Conservation (phyloP, 441 rosid genomes). For the Metrosideros polymorpha region DNA sequence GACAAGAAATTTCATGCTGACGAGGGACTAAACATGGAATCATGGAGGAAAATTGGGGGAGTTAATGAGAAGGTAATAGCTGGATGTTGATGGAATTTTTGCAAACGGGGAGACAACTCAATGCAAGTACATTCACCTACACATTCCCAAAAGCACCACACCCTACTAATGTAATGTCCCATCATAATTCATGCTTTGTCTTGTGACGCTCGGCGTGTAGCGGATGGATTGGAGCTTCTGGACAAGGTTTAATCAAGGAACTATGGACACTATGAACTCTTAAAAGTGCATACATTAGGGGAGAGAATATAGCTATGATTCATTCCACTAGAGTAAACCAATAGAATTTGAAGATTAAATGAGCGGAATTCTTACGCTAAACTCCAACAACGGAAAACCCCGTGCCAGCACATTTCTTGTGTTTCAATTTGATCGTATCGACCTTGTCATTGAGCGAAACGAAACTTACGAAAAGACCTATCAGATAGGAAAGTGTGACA, state of each 20-base stretch:
- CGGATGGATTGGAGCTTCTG: neutral
- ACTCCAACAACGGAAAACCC: neutral
- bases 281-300: neutral
- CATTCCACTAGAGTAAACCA: neutral
- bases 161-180: neutral
- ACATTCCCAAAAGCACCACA: neutral
- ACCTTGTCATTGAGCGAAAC: neutral
- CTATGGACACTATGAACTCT: neutral
- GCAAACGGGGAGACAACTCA: neutral
- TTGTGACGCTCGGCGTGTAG: neutral
- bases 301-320: neutral
- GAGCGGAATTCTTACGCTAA: neutral
- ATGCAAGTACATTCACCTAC: neutral
- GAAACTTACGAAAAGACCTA: accelerated
- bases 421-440: neutral
- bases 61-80: neutral
- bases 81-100: neutral
- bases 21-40: neutral
- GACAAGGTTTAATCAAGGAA: neutral
- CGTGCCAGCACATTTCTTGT: no score
- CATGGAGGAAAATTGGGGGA: neutral
- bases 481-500: neutral
- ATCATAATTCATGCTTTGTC: neutral
- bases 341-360: neutral
- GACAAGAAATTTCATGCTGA: neutral